Conservation (phyloP, 371 early-diverging fungal genomes). For the Haplosporangium sp. region DNA sequence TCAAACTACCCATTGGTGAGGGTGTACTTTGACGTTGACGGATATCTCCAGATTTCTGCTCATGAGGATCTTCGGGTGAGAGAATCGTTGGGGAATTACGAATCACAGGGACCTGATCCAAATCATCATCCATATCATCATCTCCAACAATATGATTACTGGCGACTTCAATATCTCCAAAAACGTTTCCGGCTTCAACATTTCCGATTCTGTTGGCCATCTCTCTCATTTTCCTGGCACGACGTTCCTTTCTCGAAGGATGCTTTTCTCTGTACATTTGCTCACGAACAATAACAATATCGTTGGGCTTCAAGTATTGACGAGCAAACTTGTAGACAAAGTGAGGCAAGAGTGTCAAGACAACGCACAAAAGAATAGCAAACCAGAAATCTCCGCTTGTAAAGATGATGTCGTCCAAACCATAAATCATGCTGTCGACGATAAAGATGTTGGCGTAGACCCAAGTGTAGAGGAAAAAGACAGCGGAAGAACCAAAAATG, state of each 20-base stretch:
- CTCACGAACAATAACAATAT: constrained; percentile 71
- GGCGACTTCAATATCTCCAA: constrained; percentile 21
- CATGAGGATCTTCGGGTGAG: constrained; percentile 42
- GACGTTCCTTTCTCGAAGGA: constrained; percentile 40
- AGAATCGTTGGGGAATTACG: constrained; percentile 50
- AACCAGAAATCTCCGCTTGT: constrained; percentile 65
- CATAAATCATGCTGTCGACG: constrained; percentile 51
- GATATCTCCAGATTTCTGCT: constrained; percentile 38
- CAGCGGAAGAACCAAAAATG: constrained; percentile 66
- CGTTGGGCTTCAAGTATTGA: constrained; percentile 66
- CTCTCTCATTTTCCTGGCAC: constrained; percentile 45
- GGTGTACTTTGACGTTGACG: constrained; percentile 46
- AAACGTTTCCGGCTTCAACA: constrained; percentile 29
- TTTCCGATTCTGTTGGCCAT: constrained; percentile 36
- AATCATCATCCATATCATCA: constrained; percentile 44
- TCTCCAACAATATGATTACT: constrained; percentile 33
- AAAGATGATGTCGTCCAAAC: constrained; percentile 59
- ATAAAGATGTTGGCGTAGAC: constrained; percentile 55
- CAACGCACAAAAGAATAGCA: constrained; percentile 55
- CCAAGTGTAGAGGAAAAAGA: constrained; percentile 63
- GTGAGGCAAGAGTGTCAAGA: constrained; percentile 68
- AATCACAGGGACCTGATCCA: constrained; percentile 44
- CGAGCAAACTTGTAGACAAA: constrained; percentile 66
- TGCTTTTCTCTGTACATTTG: constrained; percentile 53
- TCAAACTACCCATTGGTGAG: constrained; percentile 35